Percentiles rank a stretch among this genome's conserved stretches.
phyloP scores from a whole-genome alignment of 1,139 yeast species.

The Candida mesenterica region DNA sequence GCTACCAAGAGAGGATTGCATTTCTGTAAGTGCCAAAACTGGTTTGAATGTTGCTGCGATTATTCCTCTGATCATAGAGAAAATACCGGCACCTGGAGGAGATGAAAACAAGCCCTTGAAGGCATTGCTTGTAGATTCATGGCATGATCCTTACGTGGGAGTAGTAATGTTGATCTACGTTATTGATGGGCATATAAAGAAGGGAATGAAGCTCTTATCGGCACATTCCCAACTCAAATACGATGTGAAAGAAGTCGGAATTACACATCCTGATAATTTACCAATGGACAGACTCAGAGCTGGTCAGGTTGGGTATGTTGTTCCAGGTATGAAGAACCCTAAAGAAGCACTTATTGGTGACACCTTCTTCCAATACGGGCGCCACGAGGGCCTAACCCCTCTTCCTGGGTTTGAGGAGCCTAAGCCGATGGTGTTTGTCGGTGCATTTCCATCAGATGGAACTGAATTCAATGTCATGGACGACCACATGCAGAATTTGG shows the following conservation, averaged over 20 bases:
- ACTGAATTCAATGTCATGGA: conserved; percentile 85
- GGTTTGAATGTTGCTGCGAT: conserved; percentile 76
- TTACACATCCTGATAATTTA: conserved; percentile 87
- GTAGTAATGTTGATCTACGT: conserved; percentile 85
- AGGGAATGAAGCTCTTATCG: conserved; percentile 73
- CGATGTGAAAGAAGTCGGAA: conserved; percentile 90
- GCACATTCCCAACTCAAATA: conserved; percentile 76
- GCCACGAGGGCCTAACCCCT: conserved; percentile 62
- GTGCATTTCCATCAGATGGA: conserved; percentile 97
- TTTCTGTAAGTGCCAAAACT: conserved; percentile 89
- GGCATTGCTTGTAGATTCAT: conserved; percentile 86
- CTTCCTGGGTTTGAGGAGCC: conserved; percentile 95
- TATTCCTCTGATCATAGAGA: conserved; percentile 74
- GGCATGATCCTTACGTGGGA: conserved; percentile 94
- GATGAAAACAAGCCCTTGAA: conserved; percentile 55
- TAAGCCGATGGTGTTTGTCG: conserved; percentile 97
- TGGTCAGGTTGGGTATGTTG: conserved; percentile 92
- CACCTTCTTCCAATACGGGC: conserved; percentile 72
- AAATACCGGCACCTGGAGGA: conserved; percentile 74
- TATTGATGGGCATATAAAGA: conserved; percentile 75
- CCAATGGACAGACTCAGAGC: conserved; percentile 64
- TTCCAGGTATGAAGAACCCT: conserved; percentile 91
- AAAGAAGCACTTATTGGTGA: conserved; percentile 90
- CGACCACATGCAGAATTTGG: conserved; percentile 84
- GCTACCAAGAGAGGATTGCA: conserved; percentile 67